phyloP scores from a whole-genome alignment of 2,329 filamentous ascomycete species.

The Microdochium bolleyi region DNA sequence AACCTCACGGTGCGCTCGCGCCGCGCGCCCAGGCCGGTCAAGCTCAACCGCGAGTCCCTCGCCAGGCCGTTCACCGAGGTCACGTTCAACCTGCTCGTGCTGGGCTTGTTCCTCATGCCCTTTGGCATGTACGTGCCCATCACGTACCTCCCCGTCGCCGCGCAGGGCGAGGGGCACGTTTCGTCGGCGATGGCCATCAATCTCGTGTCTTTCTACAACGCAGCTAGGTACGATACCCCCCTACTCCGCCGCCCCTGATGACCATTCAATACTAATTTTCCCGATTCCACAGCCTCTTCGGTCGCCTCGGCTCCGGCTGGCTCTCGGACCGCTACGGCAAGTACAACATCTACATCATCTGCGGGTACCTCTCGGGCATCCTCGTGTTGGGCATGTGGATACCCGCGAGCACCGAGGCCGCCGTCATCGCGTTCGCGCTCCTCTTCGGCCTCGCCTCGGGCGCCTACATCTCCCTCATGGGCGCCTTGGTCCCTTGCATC shows the following conservation, averaged over 20 bases:
- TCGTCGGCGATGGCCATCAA: conserved; percentile 2
- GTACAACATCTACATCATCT: conserved; percentile 19
- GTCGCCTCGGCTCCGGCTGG: conserved; percentile 6
- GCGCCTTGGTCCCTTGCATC: conserved; percentile 29
- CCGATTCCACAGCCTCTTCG: conserved; percentile 9
- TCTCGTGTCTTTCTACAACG: conserved; percentile 6
- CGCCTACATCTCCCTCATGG: conserved; percentile 13
- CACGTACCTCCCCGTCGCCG: conserved; percentile 3
- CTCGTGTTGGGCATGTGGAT: conserved; percentile 20
- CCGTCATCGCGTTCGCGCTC: conserved; percentile 10
- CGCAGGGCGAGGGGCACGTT: conserved; percentile 1
- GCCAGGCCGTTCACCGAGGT: conserved; percentile 2
- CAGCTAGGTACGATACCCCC: too few relatives aligned
- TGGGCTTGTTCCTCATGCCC: conserved; percentile 1
- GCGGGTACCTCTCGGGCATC: conserved; percentile 16
- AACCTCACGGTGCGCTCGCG: conserved; percentile 4
- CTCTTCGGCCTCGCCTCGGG: conserved; percentile 15
- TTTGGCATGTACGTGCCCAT: conserved; percentile 6
- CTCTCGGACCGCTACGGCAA: conserved; percentile 9
- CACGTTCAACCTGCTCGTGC: neutral
- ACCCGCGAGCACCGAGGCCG: conserved; percentile 8
- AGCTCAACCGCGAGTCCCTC: conserved; percentile 1
- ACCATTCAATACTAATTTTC: neutral
- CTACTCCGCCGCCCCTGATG: neutral
- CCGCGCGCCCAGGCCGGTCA: neutral